Evolutionary conservation across 108 stramenopile species (phyloP).

Genomic region (Craspedostauros australis): DNA sequence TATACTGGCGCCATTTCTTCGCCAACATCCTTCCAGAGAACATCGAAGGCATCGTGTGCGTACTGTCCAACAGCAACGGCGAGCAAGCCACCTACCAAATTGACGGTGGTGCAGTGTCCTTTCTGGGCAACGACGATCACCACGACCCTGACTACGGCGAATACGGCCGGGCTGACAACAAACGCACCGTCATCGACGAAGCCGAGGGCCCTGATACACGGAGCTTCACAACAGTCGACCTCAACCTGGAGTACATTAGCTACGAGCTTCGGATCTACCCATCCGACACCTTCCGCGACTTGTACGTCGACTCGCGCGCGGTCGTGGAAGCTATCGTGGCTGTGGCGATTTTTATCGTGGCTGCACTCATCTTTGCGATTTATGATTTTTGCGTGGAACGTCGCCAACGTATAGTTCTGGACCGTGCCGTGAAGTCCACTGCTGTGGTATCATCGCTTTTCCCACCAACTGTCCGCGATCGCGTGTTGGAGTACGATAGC

Average conservation of each 20-base stretch:
- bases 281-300: conserved; percentile 1
- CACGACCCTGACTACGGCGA: conserved; percentile 30
- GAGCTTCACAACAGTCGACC: background rate
- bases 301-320: conserved; percentile 8
- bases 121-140: conserved; percentile 39
- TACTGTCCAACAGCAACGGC: conserved; percentile 22
- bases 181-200: background rate
- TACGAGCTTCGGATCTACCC: conserved; percentile 16
- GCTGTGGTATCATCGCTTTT: conserved; percentile 14
- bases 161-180: background rate
- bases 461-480: conserved; percentile 14
- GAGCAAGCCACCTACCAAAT: conserved; percentile 32
- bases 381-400: conserved; percentile 28
- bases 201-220: conserved; percentile 12
- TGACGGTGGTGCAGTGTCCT: conserved; percentile 15
- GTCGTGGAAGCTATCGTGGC: conserved; percentile 1
- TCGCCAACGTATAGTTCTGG: conserved; percentile 14
- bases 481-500: background rate
- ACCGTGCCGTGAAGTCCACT: conserved; percentile 1
- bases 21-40: conserved; percentile 22
- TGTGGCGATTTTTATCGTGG: conserved; percentile 17
- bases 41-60: conserved; percentile 37
- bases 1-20: conserved; percentile 16
- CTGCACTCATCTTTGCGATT: conserved; percentile 12
- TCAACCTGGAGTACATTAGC: conserved; percentile 7